Evolutionary conservation across 441 rosid species (phyloP), one percentile per base, ranked within the genome.

Genomic region (Croton setiger): DNA sequence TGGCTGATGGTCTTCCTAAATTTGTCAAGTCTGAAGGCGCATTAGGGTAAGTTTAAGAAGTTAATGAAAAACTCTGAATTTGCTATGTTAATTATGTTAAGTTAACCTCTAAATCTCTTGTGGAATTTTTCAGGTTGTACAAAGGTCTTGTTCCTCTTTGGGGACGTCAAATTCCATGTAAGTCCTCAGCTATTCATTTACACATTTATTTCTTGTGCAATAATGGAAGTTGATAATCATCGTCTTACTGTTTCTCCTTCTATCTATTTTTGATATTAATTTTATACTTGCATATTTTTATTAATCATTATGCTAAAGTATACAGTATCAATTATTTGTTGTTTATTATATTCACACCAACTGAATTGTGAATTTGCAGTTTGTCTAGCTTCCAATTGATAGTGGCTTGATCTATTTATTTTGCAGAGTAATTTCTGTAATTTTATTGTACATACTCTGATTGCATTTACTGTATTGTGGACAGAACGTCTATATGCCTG

Each of bases 91-190:
- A 18, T 18, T 48, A 7, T 15, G 18, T 14, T 20, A 39, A 60
- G 67, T 35, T 60, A 14, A 18, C 45, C 35, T 44, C 47, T 69
- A 54, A 72, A 53, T 18, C n/a, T 37, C 54, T 44, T 36, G 17
- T 55, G 18, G 63, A 27, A 51, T 66, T 37, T 56, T 78, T 70
- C 90, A 96, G 99, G 79, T 81, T 96, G 88, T 96, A 96, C 76
- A 96, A 93, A 83, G 99, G 99, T 65, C 37, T 96, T 67, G 97
- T 76, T 82, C 99, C 99, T 67, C 97, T 96, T 7, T 96, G 99
- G 99, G 99, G 99, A 63, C 99, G 99, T 73, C 99, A 95, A 80
- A 95, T 95, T 81, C 99, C 99, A 70, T 95, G 99, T 92, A 84
- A 89, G 12, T 17, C 72, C 64, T 66, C 20, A 39, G 17, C 51